phyloP scores from a whole-genome alignment of 1,284 basidiomycete species.

The Apiotrichum mycotoxinovorans region DNA sequence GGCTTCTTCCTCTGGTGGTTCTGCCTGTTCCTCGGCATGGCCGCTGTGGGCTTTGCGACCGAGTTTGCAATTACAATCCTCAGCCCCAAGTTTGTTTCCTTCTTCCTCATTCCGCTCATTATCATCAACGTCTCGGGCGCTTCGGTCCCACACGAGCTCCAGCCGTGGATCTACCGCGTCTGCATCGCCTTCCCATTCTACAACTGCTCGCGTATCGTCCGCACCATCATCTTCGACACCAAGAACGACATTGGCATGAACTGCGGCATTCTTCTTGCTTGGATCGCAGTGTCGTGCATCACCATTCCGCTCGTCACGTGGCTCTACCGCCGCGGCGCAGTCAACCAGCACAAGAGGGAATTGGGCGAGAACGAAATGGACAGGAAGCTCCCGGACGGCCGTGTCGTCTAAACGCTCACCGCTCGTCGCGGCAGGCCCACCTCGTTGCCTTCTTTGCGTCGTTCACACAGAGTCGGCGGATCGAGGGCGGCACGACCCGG shows the following conservation, averaged over 20 bases:
- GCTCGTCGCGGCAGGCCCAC: too few relatives aligned
- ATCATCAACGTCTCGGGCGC: conserved; percentile 66
- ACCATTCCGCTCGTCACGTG: conserved; percentile 52
- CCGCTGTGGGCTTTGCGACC: conserved; percentile 55
- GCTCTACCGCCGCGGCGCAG: conserved; percentile 45
- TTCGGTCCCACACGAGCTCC: conserved; percentile 61
- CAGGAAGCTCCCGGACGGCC: conserved; percentile 5
- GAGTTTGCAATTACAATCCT: conserved; percentile 54
- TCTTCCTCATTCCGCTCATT: conserved; percentile 53
- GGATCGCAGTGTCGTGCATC: conserved; percentile 50
- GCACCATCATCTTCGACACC: conserved; percentile 66
- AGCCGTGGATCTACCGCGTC: conserved; percentile 62
- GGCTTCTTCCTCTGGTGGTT: conserved; percentile 76
- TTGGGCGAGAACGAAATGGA: conserved; percentile 11
- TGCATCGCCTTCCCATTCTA: conserved; percentile 65
- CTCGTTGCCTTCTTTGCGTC: too few relatives aligned
- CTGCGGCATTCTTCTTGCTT: conserved; percentile 54
- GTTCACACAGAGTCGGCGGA: too few relatives aligned
- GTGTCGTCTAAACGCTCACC: neutral
- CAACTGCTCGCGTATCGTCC: conserved; percentile 57
- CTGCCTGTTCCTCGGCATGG: conserved; percentile 58
- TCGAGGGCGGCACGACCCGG: too few relatives aligned
- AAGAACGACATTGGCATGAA: conserved; percentile 57
- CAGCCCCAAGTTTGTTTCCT: conserved; percentile 43
- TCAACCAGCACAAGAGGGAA: conserved; percentile 20